phyloP scores from a whole-genome alignment of 441 rosid genomes.

The Viola pubescens region DNA sequence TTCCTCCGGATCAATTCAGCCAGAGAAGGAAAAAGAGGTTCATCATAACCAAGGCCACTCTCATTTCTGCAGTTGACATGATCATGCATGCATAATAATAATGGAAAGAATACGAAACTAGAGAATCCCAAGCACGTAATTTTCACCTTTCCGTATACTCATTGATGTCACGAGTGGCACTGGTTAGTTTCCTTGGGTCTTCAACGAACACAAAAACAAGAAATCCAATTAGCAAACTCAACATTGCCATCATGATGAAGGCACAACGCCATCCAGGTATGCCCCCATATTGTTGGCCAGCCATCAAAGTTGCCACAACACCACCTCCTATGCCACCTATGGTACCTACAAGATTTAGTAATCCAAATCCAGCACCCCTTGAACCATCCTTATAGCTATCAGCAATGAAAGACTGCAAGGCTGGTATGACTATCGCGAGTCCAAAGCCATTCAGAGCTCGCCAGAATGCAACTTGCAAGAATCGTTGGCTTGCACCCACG shows the following conservation, averaged over 20 bases:
- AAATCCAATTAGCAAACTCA: slow-evolving; percentile 66
- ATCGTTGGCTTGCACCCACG: slow-evolving; percentile 69
- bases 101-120: background rate
- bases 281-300: slow-evolving; percentile 66
- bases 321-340: slow-evolving; percentile 95
- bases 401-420: slow-evolving; percentile 90
- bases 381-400: slow-evolving; percentile 79
- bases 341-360: slow-evolving; percentile 68
- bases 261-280: slow-evolving; percentile 92
- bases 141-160: slow-evolving; percentile 26
- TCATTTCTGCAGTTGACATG: background rate
- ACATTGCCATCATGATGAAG: slow-evolving; percentile 76
- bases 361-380: slow-evolving; percentile 90
- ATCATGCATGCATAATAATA: no score
- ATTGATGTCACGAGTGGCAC: slow-evolving; percentile 6
- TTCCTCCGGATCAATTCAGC: background rate
- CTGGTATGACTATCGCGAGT: slow-evolving; percentile 91
- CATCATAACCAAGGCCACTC: background rate
- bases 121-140: background rate
- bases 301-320: slow-evolving; percentile 89
- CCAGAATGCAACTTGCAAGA: slow-evolving; percentile 77
- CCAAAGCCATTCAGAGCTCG: slow-evolving; percentile 95
- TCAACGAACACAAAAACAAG: slow-evolving; percentile 75
- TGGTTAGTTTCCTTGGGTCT: slow-evolving; percentile 55
- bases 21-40: background rate